Evolutionary conservation across 2,329 filamentous ascomycete species (phyloP).

Genomic region (Venturia pyrina): DNA sequence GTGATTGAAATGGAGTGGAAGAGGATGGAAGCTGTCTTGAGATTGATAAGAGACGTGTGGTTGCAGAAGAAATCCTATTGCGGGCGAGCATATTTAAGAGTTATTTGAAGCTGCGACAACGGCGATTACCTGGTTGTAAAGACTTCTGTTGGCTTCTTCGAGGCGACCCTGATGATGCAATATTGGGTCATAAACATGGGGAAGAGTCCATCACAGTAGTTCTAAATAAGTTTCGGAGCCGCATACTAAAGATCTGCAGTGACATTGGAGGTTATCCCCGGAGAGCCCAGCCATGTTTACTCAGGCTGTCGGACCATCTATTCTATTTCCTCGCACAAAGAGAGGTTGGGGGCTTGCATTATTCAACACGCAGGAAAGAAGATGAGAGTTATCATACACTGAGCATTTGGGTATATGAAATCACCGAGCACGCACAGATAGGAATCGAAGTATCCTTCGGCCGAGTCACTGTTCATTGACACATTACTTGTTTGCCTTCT

Average conservation of each 20-base stretch:
- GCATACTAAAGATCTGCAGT: not conserved
- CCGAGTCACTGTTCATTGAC: not conserved
- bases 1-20: not conserved
- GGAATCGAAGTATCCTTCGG: too few species aligned
- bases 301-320: not conserved
- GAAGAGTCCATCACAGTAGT: not conserved
- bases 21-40: not conserved
- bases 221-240: not conserved
- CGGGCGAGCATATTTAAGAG: constrained; percentile 2
- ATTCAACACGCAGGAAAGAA: too few species aligned
- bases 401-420: too few species aligned
- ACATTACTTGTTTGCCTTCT: not conserved
- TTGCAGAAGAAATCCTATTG: not conserved
- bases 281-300: not conserved
- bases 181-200: not conserved
- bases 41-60: not conserved
- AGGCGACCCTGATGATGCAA: not conserved
- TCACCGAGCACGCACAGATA: too few species aligned
- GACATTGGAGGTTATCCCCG: not conserved
- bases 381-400: too few species aligned
- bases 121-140: not conserved
- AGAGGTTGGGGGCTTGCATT: too few species aligned
- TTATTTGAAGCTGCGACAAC: not conserved
- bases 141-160: not conserved
- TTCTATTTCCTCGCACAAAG: too few species aligned